Evolutionary conservation across 768 basidiomycete species (phyloP).

Genomic region (Boletus pseudopeckii): DNA sequence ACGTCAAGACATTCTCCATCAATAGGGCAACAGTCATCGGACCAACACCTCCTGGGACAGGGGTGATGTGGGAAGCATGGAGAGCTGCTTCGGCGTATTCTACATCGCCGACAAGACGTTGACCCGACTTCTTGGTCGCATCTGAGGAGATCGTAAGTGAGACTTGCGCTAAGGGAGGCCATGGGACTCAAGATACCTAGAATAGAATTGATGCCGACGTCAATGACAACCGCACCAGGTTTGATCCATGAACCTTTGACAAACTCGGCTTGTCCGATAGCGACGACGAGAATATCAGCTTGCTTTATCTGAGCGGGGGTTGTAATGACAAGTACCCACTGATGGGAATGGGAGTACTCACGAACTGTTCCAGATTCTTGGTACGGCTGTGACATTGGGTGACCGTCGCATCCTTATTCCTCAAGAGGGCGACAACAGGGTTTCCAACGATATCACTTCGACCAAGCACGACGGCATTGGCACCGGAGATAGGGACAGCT

Average conservation of each 20-base stretch:
- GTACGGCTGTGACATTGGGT: conserved; percentile 97
- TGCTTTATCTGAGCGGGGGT: conserved; percentile 56
- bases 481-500: conserved; percentile 70
- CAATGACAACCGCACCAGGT: conserved; percentile 91
- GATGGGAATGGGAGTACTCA: conserved; percentile 36
- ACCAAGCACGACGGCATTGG: conserved; percentile 88
- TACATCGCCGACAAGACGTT: conserved; percentile 95
- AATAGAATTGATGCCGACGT: conserved; percentile 97
- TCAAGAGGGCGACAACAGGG: conserved; percentile 87
- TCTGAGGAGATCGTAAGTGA: conserved; percentile 43
- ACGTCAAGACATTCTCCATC: conserved; percentile 89
- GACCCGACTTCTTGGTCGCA: conserved; percentile 87
- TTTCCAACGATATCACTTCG: conserved; percentile 98
- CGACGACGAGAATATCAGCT: conserved; percentile 93
- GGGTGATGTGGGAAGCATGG: conserved; percentile 89
- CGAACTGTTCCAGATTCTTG: conserved; percentile 73
- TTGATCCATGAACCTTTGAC: conserved; percentile 95
- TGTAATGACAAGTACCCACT: conserved; percentile 2
- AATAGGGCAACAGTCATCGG: conserved; percentile 99
- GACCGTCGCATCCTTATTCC: conserved; percentile 90
- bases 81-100: conserved; percentile 73
- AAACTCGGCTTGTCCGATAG: conserved; percentile 91
- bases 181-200: conserved; percentile 51
- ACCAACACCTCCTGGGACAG: conserved; percentile 97
- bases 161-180: neutral